Percentiles rank a stretch among this genome's conserved stretches.
These are phyloP conservation scores for Harringtonia lauricola DNA, from an alignment of 2,329 filamentous ascomycete genomes.

Conservation along the genomic window DNA sequence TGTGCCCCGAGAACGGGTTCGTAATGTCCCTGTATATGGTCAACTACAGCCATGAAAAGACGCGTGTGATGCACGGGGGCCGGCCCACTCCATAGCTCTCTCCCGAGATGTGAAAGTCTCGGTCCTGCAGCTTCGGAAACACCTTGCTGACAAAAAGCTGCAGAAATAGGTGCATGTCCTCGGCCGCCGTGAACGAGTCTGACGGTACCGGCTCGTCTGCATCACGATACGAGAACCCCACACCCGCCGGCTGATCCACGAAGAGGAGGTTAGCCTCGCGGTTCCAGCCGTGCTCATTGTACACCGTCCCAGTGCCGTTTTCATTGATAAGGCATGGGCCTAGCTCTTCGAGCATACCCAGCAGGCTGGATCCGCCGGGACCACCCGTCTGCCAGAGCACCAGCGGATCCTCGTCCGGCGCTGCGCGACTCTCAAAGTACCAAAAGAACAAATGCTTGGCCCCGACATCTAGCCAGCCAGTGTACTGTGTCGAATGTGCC, in stretches of 20 bases:
- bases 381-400: constrained; percentile 28
- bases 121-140: neutral
- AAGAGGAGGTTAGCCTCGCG: constrained; percentile 49
- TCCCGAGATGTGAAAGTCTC: constrained; percentile 2
- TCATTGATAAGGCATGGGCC: constrained; percentile 33
- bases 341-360: constrained; percentile 30
- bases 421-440: constrained; percentile 45
- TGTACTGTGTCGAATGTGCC: constrained; percentile 3
- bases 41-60: too few relatives aligned
- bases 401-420: constrained; percentile 18
- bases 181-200: constrained; percentile 35
- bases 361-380: constrained; percentile 27
- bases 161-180: constrained; percentile 3
- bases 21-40: too few relatives aligned
- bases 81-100: constrained; percentile 24
- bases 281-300: constrained; percentile 45
- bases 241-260: constrained; percentile 48
- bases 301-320: constrained; percentile 27
- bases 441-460: constrained; percentile 48
- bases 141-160: constrained; percentile 1
- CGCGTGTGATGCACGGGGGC: too few relatives aligned
- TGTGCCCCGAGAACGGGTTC: constrained; percentile 42
- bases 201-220: constrained; percentile 24
- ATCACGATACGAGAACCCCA: constrained; percentile 39
- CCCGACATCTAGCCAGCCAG: constrained; percentile 5